A percentile compares a stretch with the other conserved stretches of the same genome.
phyloP scores from a whole-genome alignment of 192 early-diverging fungal genomes.

The Podila minutissima region DNA sequence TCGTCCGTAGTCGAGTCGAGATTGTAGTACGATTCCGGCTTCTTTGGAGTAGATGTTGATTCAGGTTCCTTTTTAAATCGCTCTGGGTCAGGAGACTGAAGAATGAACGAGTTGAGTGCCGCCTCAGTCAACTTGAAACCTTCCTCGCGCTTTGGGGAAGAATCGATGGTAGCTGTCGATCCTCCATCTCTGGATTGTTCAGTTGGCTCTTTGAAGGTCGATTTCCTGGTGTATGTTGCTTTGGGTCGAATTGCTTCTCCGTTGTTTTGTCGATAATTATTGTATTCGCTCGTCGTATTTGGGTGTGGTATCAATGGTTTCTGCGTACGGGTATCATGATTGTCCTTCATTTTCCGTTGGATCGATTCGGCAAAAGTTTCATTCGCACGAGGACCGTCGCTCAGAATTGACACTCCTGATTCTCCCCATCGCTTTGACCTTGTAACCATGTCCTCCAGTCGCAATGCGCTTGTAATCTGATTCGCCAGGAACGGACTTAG shows the following conservation, averaged over 20 bases:
- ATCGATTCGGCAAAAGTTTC: constrained; percentile 34
- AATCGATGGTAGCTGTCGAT: no score
- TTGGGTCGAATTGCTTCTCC: no score
- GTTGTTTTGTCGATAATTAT: background rate
- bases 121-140: background rate
- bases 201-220: no score
- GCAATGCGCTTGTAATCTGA: constrained; percentile 29
- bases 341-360: constrained; percentile 31
- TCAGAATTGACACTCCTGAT: constrained; percentile 3
- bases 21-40: constrained; percentile 40
- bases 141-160: background rate
- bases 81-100: constrained; percentile 15
- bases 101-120: background rate
- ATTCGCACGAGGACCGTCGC: constrained; percentile 8
- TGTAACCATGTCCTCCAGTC: constrained; percentile 23
- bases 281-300: background rate
- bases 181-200: no score
- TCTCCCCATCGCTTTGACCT: constrained; percentile 25
- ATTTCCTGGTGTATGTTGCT: background rate
- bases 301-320: constrained; percentile 1
- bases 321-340: constrained; percentile 6
- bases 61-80: background rate
- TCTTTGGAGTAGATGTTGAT: background rate
- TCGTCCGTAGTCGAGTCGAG: constrained; percentile 44
- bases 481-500: constrained; percentile 60